These are phyloP conservation scores for Malassezia psittaci DNA, from an alignment of 1,284 basidiomycete genomes.

Conservation along the genomic window DNA sequence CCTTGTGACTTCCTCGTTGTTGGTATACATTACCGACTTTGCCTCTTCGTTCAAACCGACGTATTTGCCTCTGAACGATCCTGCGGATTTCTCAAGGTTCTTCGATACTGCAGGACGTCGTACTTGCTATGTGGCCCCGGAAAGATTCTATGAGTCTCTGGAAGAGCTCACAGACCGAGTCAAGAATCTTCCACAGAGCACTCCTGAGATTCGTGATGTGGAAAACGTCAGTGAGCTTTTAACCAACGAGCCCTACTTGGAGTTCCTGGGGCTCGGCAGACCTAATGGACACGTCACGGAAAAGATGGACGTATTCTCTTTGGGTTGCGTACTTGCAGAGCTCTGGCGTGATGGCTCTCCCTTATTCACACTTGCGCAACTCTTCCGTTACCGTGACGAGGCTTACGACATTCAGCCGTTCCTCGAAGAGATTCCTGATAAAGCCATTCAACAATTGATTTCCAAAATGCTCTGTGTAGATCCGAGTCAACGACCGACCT, in stretches of 20 bases:
- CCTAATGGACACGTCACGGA: constrained; percentile 75
- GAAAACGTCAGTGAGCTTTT: constrained; percentile 9
- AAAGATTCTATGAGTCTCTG: constrained; percentile 77
- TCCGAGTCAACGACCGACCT: constrained; percentile 65
- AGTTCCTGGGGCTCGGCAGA: constrained; percentile 47
- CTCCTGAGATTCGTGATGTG: not conserved
- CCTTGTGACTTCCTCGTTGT: constrained; percentile 89
- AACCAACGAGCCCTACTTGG: constrained; percentile 20
- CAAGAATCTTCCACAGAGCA: not conserved
- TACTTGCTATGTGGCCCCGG: constrained; percentile 92
- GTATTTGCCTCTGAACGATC: constrained; percentile 87
- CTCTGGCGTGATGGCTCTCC: constrained; percentile 89
- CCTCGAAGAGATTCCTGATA: constrained; percentile 68
- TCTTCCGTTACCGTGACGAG: constrained; percentile 87
- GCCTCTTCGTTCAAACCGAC: constrained; percentile 88
- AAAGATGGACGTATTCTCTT: constrained; percentile 94
- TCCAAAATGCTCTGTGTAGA: constrained; percentile 80
- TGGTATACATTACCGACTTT: constrained; percentile 90
- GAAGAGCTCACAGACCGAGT: constrained; percentile 54
- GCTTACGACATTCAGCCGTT: constrained; percentile 68
- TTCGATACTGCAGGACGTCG: constrained; percentile 88
- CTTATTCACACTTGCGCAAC: constrained; percentile 83
- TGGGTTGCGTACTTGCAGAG: constrained; percentile 90
- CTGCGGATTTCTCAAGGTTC: constrained; percentile 93
- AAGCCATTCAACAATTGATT: constrained; percentile 62